These are phyloP conservation scores for Plasmodium malariae DNA, from an alignment of 169 alveolate species.

Conservation along the genomic window DNA sequence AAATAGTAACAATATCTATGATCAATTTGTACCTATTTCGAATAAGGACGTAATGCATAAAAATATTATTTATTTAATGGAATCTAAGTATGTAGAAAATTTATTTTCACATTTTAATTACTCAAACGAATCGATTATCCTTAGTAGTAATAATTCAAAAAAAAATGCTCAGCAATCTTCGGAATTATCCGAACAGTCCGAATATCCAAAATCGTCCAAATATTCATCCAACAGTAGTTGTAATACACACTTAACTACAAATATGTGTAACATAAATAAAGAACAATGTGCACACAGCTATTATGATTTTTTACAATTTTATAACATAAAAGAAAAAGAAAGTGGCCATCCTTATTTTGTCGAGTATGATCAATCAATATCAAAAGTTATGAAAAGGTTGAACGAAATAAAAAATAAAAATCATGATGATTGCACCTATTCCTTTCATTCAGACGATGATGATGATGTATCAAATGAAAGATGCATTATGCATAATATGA, in stretches of 20 bases:
- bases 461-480: slow-evolving; percentile 8
- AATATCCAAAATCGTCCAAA: too few relatives aligned
- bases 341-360: not conserved
- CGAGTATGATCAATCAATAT: slow-evolving; percentile 23
- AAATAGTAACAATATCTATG: slow-evolving; percentile 49
- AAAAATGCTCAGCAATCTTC: not conserved
- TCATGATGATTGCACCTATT: not conserved
- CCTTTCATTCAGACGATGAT: slow-evolving; percentile 8
- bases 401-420: slow-evolving; percentile 24
- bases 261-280: not conserved
- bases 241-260: not conserved
- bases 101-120: slow-evolving; percentile 53
- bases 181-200: too few relatives aligned
- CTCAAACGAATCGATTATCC: not conserved
- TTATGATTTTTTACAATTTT: slow-evolving; percentile 37
- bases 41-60: slow-evolving; percentile 36
- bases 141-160: not conserved
- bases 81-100: slow-evolving; percentile 36
- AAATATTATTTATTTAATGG: slow-evolving; percentile 54
- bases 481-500: not conserved
- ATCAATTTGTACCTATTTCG: slow-evolving; percentile 34
- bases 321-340: slow-evolving; percentile 40
- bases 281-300: slow-evolving; percentile 38
- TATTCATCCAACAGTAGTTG: not conserved
- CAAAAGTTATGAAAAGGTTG: slow-evolving; percentile 10